Evolutionary conservation across 495 filamentous ascomycete genomes (phyloP).

Genomic region (Rostrohypoxylon terebratum): DNA sequence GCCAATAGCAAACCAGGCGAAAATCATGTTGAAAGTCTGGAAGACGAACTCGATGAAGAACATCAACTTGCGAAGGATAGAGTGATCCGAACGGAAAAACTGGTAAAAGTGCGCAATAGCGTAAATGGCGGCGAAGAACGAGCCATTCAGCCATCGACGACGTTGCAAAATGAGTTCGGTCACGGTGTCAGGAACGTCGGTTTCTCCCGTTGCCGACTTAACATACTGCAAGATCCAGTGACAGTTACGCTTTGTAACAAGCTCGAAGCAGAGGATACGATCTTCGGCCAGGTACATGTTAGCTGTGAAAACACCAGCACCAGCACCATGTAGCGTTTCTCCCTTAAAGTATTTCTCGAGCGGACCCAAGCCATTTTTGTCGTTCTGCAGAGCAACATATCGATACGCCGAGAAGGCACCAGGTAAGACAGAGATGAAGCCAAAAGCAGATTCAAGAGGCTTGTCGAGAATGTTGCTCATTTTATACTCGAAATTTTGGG

Average conservation of each 20-base stretch:
- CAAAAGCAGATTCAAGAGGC: slow-evolving; percentile 95
- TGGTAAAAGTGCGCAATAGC: slow-evolving; percentile 94
- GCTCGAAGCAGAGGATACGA: slow-evolving; percentile 98
- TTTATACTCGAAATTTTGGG: slow-evolving; percentile 99
- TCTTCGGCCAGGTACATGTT: slow-evolving; percentile 99
- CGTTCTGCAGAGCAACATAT: slow-evolving; percentile 94
- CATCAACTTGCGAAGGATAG: slow-evolving; percentile 85
- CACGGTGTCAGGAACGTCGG: slow-evolving; percentile 96
- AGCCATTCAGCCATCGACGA: slow-evolving; percentile 97
- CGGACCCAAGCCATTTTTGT: slow-evolving; percentile 91
- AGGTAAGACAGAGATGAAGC: slow-evolving; percentile 96
- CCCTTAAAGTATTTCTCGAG: slow-evolving; percentile 97
- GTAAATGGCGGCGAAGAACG: slow-evolving; percentile 98
- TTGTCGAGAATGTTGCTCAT: slow-evolving; percentile 99
- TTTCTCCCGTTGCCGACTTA: slow-evolving; percentile 95
- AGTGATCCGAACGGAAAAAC: slow-evolving; percentile 92
- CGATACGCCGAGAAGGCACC: slow-evolving; percentile 99
- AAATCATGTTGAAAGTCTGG: slow-evolving; percentile 95
- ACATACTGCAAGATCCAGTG: slow-evolving; percentile 98
- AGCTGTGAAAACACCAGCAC: slow-evolving; percentile 97
- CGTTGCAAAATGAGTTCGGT: slow-evolving; percentile 96
- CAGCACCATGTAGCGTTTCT: slow-evolving; percentile 94
- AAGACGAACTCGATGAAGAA: slow-evolving; percentile 93
- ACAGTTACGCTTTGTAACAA: slow-evolving; percentile 96
- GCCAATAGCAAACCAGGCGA: slow-evolving; percentile 98